Base-by-base conservation (phyloP, 805 yeast species). In the Hanseniaspora vineae region DNA sequence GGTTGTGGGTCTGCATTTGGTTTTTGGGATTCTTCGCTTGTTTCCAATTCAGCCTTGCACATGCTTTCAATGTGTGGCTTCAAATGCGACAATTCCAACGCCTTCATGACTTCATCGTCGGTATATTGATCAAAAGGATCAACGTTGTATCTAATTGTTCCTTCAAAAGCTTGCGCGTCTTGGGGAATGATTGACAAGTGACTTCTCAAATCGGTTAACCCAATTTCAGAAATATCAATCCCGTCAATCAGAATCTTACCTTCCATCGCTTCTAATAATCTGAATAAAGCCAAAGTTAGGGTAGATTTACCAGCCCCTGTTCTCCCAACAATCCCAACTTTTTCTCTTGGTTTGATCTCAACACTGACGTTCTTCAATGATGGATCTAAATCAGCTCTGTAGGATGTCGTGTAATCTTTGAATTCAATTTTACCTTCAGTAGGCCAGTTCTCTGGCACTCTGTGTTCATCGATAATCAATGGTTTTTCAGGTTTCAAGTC, bases 231-330 rank as follows among this genome's bases (percentile, higher is more conserved):
- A 19, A 77, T 77, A 55, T 78, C 70, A 10, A 78, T 51, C 12
- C 69, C 75, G 65, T 80, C 85, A 51, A 80, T 75, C 31, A 65
- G 64, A 49, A 80, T 75, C 32, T 67, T 59, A 1, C 86, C 86
- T 3, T 50, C 59, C 19, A 70, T 65, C 6, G 84, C 76, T 57
- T 80, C 85, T 46, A 80, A 68, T 29, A 80, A 64, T 56, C 87
- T 66, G 61, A 78, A 80, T 9, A 80, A 58, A 1, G 84, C 81
- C 47, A 80, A 60, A 1, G 82, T 73, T 44, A 80, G 64, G 0
- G 84, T 72, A 1, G 81, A 75, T 52, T 80, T 80, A 46, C 89
- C 89, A 2, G 89, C 85, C 42, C 89, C 88, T 1, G 89, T 81
- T 62, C 88, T 70, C 14, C 88, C 88, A 44, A 81, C 87, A 55